Evolutionary conservation across 2,329 filamentous ascomycete species (phyloP).

Genomic region (Nigrospora oryzae): DNA sequence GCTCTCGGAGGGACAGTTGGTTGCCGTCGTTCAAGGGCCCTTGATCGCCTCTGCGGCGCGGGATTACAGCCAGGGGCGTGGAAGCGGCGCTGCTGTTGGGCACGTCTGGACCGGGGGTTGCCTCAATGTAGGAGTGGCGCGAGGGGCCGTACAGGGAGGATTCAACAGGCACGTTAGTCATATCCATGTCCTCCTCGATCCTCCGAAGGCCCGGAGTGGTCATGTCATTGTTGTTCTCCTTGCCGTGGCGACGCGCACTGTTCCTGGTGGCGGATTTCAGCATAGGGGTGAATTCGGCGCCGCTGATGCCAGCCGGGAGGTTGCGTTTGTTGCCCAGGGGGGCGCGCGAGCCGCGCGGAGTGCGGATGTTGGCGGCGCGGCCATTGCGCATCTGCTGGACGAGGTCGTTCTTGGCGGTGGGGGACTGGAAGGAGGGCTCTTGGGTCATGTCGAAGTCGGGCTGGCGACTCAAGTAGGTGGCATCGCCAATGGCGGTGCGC

Average conservation of each 20-base stretch:
- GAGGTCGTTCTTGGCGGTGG: slow-evolving; percentile 67
- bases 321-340: slow-evolving; percentile 66
- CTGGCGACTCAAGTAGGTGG: slow-evolving; percentile 65
- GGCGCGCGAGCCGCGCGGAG: slow-evolving; percentile 61
- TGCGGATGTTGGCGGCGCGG: slow-evolving; percentile 53
- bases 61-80: slow-evolving; percentile 68
- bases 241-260: slow-evolving; percentile 57
- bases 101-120: slow-evolving; percentile 67
- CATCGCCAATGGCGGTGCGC: slow-evolving; percentile 75
- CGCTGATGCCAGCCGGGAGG: slow-evolving; percentile 53
- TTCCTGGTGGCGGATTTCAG: slow-evolving; percentile 72
- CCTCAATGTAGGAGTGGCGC: slow-evolving; percentile 55
- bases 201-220: slow-evolving; percentile 63
- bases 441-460: slow-evolving; percentile 77
- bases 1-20: slow-evolving; percentile 83
- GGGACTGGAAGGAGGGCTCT: slow-evolving; percentile 80
- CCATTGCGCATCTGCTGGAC: slow-evolving; percentile 67
- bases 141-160: slow-evolving; percentile 63
- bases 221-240: slow-evolving; percentile 49
- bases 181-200: slow-evolving; percentile 60
- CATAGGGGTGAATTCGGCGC: slow-evolving; percentile 86
- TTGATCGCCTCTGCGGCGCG: slow-evolving; percentile 53
- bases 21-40: slow-evolving; percentile 78
- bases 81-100: slow-evolving; percentile 74
- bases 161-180: slow-evolving; percentile 64